Evolutionary conservation across 345 rosid species (phyloP).

Genomic region (Anastatica hierochuntica): DNA sequence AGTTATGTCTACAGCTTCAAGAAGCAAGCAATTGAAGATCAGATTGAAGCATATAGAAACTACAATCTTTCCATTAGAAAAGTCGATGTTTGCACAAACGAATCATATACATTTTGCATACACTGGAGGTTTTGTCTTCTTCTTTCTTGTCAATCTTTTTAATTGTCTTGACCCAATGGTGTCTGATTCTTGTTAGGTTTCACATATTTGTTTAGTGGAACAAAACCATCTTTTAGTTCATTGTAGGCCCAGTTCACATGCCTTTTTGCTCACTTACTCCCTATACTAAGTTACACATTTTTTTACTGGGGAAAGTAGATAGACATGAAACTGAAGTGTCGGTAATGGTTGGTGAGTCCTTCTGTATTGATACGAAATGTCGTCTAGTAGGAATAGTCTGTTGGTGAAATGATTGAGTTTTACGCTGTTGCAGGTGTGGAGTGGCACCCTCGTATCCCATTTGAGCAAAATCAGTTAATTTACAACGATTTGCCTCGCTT

Average conservation of each 20-base stretch:
- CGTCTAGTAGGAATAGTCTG: neutral
- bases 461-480: slow-evolving; percentile 66
- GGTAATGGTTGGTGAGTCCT: neutral
- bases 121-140: slow-evolving; percentile 58
- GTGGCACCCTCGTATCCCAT: slow-evolving; percentile 68
- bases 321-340: neutral
- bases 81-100: slow-evolving; percentile 66
- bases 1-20: slow-evolving; percentile 64
- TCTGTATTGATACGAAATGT: neutral
- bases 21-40: slow-evolving; percentile 63
- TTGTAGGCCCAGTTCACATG: too few relatives aligned
- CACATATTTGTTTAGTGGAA: slow-evolving; percentile 1
- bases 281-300: neutral
- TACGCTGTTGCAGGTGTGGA: slow-evolving; percentile 51
- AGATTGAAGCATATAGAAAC: slow-evolving; percentile 76
- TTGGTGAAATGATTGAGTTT: neutral
- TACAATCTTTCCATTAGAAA: slow-evolving; percentile 74
- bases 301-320: too few relatives aligned
- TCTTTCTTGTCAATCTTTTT: too few relatives aligned
- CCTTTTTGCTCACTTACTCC: slow-evolving; percentile 15
- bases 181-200: slow-evolving; percentile 16
- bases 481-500: slow-evolving; percentile 70
- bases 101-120: slow-evolving; percentile 90
- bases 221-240: neutral
- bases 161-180: slow-evolving; percentile 14